Conservation (phyloP, 139 green algal genomes). For the Prasinococcaceae sp. region DNA sequence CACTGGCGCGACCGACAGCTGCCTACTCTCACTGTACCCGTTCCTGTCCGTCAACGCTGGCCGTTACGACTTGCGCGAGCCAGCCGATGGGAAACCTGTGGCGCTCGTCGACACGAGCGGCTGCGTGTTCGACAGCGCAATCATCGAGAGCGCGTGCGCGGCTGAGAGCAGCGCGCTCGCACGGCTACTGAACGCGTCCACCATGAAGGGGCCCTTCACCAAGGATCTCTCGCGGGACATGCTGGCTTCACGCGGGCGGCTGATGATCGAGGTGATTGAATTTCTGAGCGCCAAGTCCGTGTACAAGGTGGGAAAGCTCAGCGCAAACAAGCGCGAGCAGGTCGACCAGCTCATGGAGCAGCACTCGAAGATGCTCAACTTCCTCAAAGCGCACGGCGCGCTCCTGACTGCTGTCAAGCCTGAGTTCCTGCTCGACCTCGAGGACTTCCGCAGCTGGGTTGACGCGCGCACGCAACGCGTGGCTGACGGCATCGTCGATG, state of each 20-base stretch:
- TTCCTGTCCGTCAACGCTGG: conserved; percentile 41
- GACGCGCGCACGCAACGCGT: background rate
- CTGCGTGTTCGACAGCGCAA: background rate
- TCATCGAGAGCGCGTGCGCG: background rate
- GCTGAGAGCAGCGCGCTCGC: background rate
- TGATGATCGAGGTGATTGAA: conserved; percentile 54
- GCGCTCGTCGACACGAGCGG: background rate
- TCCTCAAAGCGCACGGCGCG: conserved; percentile 41
- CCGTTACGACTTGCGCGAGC: no score
- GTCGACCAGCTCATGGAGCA: conserved; percentile 32
- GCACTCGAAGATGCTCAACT: conserved; percentile 41
- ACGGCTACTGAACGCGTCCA: conserved; percentile 19
- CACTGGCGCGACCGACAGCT: conserved; percentile 50
- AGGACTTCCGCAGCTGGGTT: conserved; percentile 30
- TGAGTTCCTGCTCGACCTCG: conserved; percentile 46
- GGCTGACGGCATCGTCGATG: no score
- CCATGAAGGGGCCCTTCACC: conserved; percentile 18
- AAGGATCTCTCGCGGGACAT: conserved; percentile 33
- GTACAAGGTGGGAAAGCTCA: background rate
- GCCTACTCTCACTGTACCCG: conserved; percentile 35
- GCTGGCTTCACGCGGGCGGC: conserved; percentile 30
- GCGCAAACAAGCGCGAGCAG: conserved; percentile 12
- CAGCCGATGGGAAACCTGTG: no score
- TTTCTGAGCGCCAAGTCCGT: conserved; percentile 40
- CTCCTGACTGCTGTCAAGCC: conserved; percentile 56